Evolutionary conservation across 164 flowering plant species (phyloP).

Genomic region (Berberis vulgaris): DNA sequence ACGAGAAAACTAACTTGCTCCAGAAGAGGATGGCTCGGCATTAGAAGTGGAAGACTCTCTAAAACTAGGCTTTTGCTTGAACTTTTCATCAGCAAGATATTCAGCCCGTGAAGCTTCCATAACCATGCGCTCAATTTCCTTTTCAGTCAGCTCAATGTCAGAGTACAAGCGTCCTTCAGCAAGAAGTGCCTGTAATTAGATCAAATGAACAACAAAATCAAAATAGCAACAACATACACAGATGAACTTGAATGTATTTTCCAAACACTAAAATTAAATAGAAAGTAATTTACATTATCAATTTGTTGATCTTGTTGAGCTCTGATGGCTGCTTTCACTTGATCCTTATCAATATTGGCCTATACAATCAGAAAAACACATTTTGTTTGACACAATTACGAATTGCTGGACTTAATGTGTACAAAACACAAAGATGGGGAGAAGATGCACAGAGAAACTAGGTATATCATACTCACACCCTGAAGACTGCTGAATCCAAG

Average conservation of each 20-base stretch:
- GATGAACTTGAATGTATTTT: not conserved
- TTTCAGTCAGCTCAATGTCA: conserved; percentile 99
- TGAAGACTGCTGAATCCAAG: conserved; percentile 91
- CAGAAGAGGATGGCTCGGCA: conserved; percentile 97
- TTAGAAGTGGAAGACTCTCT: conserved; percentile 73
- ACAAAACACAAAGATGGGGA: not conserved
- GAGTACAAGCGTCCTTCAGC: conserved; percentile 96
- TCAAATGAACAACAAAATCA: not conserved
- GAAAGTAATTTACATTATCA: conserved; percentile 47
- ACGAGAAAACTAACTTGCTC: conserved; percentile 52
- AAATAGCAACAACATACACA: not conserved
- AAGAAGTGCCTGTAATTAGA: conserved; percentile 62
- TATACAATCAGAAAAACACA: conserved; percentile 14
- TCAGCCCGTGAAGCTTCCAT: conserved; percentile 96
- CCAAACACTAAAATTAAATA: not conserved
- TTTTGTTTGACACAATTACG: not conserved
- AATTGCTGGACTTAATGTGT: not conserved
- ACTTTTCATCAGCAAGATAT: conserved; percentile 57
- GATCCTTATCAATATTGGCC: conserved; percentile 74
- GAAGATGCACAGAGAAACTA: not conserved
- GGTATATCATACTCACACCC: conserved; percentile 48
- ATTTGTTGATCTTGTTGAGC: conserved; percentile 99
- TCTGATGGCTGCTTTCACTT: conserved; percentile 94
- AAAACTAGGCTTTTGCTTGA: conserved; percentile 44
- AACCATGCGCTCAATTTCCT: conserved; percentile 95